Evolutionary conservation across 2,329 filamentous ascomycete genomes (phyloP).

Genomic region (Alternaria triticimaculans): DNA sequence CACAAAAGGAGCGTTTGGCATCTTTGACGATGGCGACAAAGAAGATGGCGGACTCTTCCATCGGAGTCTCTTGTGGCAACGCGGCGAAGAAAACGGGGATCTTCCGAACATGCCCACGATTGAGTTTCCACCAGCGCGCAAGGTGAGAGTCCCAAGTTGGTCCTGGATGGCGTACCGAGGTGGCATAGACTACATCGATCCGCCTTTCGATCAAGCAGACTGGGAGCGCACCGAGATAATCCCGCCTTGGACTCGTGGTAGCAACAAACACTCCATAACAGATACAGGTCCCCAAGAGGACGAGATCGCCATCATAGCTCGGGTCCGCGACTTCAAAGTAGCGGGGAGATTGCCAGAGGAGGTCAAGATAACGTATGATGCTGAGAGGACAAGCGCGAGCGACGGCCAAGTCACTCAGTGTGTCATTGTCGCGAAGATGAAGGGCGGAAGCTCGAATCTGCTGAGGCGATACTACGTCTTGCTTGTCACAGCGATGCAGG

Average conservation of each 20-base stretch:
- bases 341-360: conserved; percentile 7
- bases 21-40: conserved; percentile 35
- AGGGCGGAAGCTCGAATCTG: background rate
- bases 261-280: background rate
- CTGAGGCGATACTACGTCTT: conserved; percentile 18
- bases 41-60: conserved; percentile 22
- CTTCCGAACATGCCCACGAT: conserved; percentile 1
- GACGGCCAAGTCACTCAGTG: conserved; percentile 17
- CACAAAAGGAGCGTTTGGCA: conserved; percentile 36
- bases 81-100: conserved; percentile 8
- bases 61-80: conserved; percentile 43
- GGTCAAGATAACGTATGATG: conserved; percentile 20
- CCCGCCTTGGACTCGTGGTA: conserved; percentile 5
- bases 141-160: conserved; percentile 14
- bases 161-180: conserved; percentile 27
- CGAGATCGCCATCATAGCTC: conserved; percentile 12
- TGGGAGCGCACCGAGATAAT: conserved; percentile 9
- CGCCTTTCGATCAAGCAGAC: background rate
- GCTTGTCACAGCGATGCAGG: conserved; percentile 8
- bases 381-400: background rate
- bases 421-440: conserved; percentile 16
- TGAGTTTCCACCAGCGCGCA: background rate
- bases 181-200: conserved; percentile 19
- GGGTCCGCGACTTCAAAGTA: conserved; percentile 14
- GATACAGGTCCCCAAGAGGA: background rate